Evolutionary conservation across 352 stramenopile genomes (phyloP).

Genomic region (Globisporangium irregulare): DNA sequence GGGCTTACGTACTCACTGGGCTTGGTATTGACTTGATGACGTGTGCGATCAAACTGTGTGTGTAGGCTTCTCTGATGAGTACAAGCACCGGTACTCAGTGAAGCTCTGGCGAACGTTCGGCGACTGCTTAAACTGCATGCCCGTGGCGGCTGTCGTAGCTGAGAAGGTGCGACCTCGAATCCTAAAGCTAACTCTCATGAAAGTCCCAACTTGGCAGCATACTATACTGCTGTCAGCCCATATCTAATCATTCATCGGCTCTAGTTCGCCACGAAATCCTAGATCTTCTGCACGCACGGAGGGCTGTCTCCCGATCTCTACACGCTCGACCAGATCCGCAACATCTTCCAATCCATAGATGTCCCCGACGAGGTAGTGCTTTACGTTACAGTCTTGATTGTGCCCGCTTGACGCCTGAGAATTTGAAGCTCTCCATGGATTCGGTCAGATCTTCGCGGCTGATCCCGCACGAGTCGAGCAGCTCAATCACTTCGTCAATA

Average conservation of each 20-base stretch:
- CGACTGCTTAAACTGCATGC: conserved; percentile 99
- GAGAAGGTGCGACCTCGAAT: conserved; percentile 70
- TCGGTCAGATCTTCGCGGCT: conserved; percentile 97
- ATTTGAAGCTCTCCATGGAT: conserved; percentile 92
- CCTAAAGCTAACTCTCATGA: too few relatives aligned
- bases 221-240: neutral
- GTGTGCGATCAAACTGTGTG: neutral
- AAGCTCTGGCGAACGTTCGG: conserved; percentile 96
- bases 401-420: conserved; percentile 57
- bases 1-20: neutral
- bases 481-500: conserved; percentile 88
- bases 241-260: neutral
- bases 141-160: conserved; percentile 93
- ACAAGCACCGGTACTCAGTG: conserved; percentile 92
- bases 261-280: neutral
- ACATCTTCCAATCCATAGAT: conserved; percentile 79
- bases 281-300: conserved; percentile 98
- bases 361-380: conserved; percentile 62
- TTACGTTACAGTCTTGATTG: neutral
- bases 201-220: too few relatives aligned
- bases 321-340: conserved; percentile 96
- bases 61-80: conserved; percentile 97
- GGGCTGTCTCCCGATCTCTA: conserved; percentile 94
- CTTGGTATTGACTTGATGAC: neutral
- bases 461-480: conserved; percentile 97